Base-by-base conservation (phyloP, 331 rosid genomes). In the Cucumis variabilis region DNA sequence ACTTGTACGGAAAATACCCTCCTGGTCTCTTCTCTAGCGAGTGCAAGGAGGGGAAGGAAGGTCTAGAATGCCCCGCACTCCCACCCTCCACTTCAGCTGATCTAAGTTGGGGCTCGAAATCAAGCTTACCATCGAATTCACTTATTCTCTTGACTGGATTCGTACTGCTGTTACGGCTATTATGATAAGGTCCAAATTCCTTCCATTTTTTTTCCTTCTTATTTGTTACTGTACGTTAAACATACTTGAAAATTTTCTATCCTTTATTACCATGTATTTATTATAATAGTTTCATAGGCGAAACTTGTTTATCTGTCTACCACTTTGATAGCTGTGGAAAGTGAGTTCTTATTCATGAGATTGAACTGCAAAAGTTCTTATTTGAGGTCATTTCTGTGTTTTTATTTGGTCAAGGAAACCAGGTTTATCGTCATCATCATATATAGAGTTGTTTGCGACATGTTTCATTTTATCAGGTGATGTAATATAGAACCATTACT, bases 21-120 rank as follows among this genome's bases (percentile, higher is more conserved):
- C 96, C 99, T 1, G 99, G 99, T 72, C 98, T 97, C 87, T 97
- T 97, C 71, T 86, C 98, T 27, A 90, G 91, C 1, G 98, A 94
- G 92, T 97, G 99, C 85, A 92, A 50, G 1, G 99, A 89, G 33
- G 97, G 93, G 24, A 96, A 94, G 89, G 0, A 6, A 44, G 99
- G 99, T 84, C 96, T 97, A 3, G 88, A 12, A n/a, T 97, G 99
- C 90, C 94, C 93, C 55, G 98, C 92, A 21, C 24, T 16, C 53
- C 86, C 99, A 0, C 98, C 99, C 28, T 90, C 99, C 1, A 2
- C 11, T 14, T 48, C 88, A 3, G 89, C 91, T 5, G 48, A 88
- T 27, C 87, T 77, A 72, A 65, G 20, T 7, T 89, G 91, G 69
- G 50, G 71, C 62, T 70, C 70, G 13, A 23, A 55, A 21, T 8